These are phyloP conservation scores for Hippophae gyantsensis DNA, from an alignment of 306 rosid genomes.

Conservation along the genomic window DNA sequence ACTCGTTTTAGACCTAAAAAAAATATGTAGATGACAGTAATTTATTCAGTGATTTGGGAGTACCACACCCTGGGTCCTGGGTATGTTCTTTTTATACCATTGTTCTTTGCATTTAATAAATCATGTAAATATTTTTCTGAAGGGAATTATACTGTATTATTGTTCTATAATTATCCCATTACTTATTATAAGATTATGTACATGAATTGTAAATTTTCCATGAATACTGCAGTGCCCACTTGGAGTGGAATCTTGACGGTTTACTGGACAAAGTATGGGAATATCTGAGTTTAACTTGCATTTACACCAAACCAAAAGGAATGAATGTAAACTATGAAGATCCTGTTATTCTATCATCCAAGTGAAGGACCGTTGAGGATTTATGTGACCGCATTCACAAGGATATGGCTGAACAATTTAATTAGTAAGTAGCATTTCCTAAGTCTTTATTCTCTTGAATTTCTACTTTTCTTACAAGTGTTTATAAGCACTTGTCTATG, in stretches of 20 bases:
- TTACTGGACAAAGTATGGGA: conserved; percentile 93
- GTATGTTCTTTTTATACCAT: too few species aligned
- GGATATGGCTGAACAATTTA: conserved; percentile 87
- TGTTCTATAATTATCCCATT: background rate
- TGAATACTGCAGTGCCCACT: conserved; percentile 65
- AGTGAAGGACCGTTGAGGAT: conserved; percentile 79
- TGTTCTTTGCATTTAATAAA: too few species aligned
- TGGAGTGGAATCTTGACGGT: conserved; percentile 99
- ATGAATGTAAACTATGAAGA: conserved; percentile 99
- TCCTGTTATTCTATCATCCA: conserved; percentile 91
- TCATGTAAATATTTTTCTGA: too few species aligned
- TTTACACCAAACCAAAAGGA: conserved; percentile 95
- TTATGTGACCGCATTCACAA: conserved; percentile 86
- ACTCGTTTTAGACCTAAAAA: too few species aligned
- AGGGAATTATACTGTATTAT: background rate
- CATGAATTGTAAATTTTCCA: conserved; percentile 9
- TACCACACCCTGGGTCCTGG: too few species aligned
- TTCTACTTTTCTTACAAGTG: too few species aligned
- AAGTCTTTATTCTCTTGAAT: too few species aligned
- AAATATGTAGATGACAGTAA: too few species aligned
- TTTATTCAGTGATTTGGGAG: too few species aligned
- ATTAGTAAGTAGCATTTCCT: conserved; percentile 49
- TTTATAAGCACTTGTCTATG: too few species aligned
- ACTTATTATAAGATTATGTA: background rate
- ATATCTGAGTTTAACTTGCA: conserved; percentile 79